Conservation (phyloP, 1,284 basidiomycete species). For the Irpex rosettiformis region DNA sequence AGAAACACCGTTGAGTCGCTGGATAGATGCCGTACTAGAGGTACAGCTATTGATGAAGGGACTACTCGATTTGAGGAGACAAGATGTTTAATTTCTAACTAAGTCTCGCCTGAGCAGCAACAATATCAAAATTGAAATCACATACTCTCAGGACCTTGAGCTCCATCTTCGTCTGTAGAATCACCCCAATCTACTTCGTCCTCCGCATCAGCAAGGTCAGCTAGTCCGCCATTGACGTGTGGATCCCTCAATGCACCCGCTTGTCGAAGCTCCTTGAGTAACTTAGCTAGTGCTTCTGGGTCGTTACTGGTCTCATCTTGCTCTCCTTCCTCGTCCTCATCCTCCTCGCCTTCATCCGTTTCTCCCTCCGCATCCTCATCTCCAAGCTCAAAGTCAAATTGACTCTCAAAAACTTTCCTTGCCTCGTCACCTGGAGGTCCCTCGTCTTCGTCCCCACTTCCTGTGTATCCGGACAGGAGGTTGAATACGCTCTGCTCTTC, state of each 20-base stretch:
- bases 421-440: not conserved
- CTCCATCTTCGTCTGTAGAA: constrained; percentile 39
- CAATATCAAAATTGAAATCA: too few relatives aligned
- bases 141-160: too few relatives aligned
- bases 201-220: constrained; percentile 36
- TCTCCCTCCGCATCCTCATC: constrained; percentile 31
- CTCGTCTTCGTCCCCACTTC: constrained; percentile 38
- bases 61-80: constrained; percentile 64
- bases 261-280: constrained; percentile 50
- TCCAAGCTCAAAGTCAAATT: constrained; percentile 19
- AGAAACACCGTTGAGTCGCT: constrained; percentile 57
- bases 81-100: constrained; percentile 43
- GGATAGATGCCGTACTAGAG: constrained; percentile 70
- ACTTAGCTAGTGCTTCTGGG: constrained; percentile 43
- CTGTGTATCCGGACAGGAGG: constrained; percentile 52
- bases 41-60: constrained; percentile 80
- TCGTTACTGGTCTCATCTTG: constrained; percentile 27
- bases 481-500: constrained; percentile 38
- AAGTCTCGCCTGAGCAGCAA: too few relatives aligned
- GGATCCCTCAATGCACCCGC: constrained; percentile 34
- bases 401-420: not conserved
- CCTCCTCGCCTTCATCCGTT: constrained; percentile 35
- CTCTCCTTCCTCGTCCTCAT: constrained; percentile 14
- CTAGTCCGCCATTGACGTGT: constrained; percentile 19
- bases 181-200: constrained; percentile 65